phyloP scores from a whole-genome alignment of 371 early-diverging fungal species.

The Smittium culicis region DNA sequence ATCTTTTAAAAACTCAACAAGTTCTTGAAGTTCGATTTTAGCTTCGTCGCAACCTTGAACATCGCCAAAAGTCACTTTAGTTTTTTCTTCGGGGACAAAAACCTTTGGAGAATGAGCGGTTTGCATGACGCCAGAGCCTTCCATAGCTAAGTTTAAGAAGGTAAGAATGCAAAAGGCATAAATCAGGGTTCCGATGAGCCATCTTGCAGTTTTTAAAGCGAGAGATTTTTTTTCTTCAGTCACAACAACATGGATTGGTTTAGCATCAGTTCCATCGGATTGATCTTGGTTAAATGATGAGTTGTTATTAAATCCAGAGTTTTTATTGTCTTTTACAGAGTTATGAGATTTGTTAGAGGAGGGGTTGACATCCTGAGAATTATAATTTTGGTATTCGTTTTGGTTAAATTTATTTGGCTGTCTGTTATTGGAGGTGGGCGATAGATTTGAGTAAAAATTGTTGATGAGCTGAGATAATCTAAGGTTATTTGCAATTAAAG shows the following conservation, averaged over 20 bases:
- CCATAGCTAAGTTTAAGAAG: slow-evolving; percentile 59
- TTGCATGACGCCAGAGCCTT: slow-evolving; percentile 59
- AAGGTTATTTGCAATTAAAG: neutral
- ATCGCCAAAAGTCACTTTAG: slow-evolving; percentile 64
- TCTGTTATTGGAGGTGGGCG: neutral
- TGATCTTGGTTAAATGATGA: neutral
- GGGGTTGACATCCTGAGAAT: too few species aligned
- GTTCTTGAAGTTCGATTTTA: slow-evolving; percentile 86
- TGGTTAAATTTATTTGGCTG: neutral
- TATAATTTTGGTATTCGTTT: neutral
- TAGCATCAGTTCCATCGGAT: neutral
- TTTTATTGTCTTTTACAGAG: neutral
- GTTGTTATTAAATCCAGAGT: neutral
- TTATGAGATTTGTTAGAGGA: neutral
- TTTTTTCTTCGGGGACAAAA: slow-evolving; percentile 41
- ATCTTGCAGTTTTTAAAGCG: slow-evolving; percentile 52
- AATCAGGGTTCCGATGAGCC: slow-evolving; percentile 55
- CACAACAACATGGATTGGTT: slow-evolving; percentile 18
- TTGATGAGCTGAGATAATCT: neutral
- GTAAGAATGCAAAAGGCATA: slow-evolving; percentile 63
- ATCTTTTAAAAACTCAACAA: slow-evolving; percentile 86
- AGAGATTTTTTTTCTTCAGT: slow-evolving; percentile 43
- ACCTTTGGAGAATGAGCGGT: slow-evolving; percentile 46
- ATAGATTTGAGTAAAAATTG: neutral
- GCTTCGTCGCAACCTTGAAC: slow-evolving; percentile 97